These are phyloP conservation scores for Candida silvatica DNA, from an alignment of 805 yeast genomes.

Conservation along the genomic window DNA sequence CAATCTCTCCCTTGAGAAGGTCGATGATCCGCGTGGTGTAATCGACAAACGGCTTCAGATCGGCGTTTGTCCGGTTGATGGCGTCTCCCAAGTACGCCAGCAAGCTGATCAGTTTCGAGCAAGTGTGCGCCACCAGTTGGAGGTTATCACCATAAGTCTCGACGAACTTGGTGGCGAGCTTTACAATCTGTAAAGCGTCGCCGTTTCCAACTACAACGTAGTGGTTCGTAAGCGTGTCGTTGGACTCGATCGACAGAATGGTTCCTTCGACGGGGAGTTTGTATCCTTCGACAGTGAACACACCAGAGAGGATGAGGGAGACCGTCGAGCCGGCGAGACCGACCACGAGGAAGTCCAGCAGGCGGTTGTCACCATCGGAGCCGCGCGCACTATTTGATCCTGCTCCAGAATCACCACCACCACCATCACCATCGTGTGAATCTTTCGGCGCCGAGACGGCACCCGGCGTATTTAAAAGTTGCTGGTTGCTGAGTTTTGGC, in stretches of 20 bases:
- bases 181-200: slow-evolving; percentile 8
- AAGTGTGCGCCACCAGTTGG: slow-evolving; percentile 24
- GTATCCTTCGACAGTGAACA: slow-evolving; percentile 22
- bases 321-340: slow-evolving; percentile 17
- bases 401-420: background rate
- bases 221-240: slow-evolving; percentile 16
- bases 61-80: slow-evolving; percentile 19
- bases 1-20: slow-evolving; percentile 28
- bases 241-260: slow-evolving; percentile 12
- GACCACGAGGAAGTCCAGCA: slow-evolving; percentile 20
- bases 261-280: slow-evolving; percentile 11
- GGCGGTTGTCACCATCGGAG: slow-evolving; percentile 12
- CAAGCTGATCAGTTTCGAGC: slow-evolving; percentile 28
- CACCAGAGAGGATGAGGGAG: slow-evolving; percentile 24
- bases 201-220: slow-evolving; percentile 15
- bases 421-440: background rate
- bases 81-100: slow-evolving; percentile 27
- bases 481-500: slow-evolving; percentile 13
- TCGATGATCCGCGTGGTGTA: slow-evolving; percentile 27
- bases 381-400: too few species aligned
- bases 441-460: slow-evolving; percentile 12
- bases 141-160: slow-evolving; percentile 20
- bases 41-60: slow-evolving; percentile 29
- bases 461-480: slow-evolving; percentile 15
- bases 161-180: slow-evolving; percentile 20